phyloP scores from a whole-genome alignment of 257 asterid species.

The Solanum lignicaule region DNA sequence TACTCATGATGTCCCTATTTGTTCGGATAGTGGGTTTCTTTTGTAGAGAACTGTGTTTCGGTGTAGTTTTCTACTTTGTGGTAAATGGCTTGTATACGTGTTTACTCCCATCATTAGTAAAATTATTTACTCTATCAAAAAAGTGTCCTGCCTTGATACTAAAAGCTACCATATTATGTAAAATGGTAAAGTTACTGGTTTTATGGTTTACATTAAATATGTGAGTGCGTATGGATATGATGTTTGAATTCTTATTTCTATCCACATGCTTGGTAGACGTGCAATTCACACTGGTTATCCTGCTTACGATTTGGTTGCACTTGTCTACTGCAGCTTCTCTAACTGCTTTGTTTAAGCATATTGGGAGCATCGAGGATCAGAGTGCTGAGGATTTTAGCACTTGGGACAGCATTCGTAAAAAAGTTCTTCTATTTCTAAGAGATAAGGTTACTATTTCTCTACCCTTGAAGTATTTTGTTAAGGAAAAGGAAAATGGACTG shows the following conservation, averaged over 20 bases:
- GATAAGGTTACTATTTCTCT: slow-evolving; percentile 47
- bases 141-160: not conserved
- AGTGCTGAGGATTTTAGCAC: slow-evolving; percentile 61
- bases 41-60: not conserved
- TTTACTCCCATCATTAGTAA: not conserved
- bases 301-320: not conserved
- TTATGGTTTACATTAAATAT: not conserved
- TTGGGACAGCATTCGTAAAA: slow-evolving; percentile 85
- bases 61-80: not conserved
- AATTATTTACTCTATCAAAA: not conserved
- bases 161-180: not conserved
- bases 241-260: not conserved
- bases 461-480: not conserved
- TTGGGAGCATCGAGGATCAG: slow-evolving; percentile 77
- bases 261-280: not conserved
- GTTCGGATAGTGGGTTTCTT: not conserved
- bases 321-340: slow-evolving; percentile 64
- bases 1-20: not conserved
- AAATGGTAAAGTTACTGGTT: not conserved
- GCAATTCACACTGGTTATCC: not conserved
- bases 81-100: not conserved
- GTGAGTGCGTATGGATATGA: not conserved
- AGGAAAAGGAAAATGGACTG: slow-evolving; percentile 1
- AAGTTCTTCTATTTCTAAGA: slow-evolving; percentile 70
- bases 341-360: slow-evolving; percentile 78